Evolutionary conservation across 257 asterid genomes (phyloP).

Genomic region (Solanum sparsipilum): DNA sequence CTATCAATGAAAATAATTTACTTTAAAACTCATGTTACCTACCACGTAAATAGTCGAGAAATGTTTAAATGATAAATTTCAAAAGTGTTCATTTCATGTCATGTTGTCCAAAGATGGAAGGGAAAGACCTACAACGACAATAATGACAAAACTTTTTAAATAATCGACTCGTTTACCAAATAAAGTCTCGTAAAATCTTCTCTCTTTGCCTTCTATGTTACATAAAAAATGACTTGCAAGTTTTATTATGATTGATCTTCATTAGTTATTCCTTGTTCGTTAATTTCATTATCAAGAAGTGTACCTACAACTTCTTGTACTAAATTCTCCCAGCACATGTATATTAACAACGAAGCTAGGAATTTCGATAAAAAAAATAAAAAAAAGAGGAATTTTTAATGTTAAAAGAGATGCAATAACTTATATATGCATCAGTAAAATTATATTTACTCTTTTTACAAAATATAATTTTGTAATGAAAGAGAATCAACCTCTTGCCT

Average conservation of each 20-base stretch:
- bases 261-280: not conserved
- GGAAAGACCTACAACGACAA: not conserved
- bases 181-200: not conserved
- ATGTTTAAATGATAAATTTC: too few relatives aligned
- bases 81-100: not conserved
- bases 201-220: not conserved
- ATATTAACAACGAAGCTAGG: not conserved
- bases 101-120: not conserved
- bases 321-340: not conserved
- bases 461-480: too few relatives aligned
- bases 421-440: too few relatives aligned
- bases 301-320: not conserved
- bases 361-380: not conserved
- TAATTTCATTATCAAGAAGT: not conserved
- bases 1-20: not conserved
- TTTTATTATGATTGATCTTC: not conserved
- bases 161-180: not conserved
- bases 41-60: not conserved
- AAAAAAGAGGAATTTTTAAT: too few relatives aligned
- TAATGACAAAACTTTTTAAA: not conserved
- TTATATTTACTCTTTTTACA: too few relatives aligned
- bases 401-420: not conserved
- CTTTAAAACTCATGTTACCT: not conserved
- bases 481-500: too few relatives aligned
- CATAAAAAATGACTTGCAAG: not conserved